phyloP scores from a whole-genome alignment of 78 protist genomes.

The Creolimax fragrantissima region DNA sequence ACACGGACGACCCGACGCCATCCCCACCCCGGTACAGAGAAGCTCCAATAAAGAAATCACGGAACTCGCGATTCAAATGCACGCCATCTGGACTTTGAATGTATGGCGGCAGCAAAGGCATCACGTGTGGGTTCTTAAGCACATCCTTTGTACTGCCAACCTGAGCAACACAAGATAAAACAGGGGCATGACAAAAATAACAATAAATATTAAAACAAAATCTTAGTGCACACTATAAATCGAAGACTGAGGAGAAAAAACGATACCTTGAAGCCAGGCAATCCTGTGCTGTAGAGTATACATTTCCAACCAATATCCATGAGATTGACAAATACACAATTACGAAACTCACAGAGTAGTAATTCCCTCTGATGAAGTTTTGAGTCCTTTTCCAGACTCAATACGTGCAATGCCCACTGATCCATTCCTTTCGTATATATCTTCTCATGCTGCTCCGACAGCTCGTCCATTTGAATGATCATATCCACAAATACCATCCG shows the following conservation, averaged over 20 bases:
- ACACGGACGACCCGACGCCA: background rate
- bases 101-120: background rate
- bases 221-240: background rate
- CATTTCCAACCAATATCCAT: background rate
- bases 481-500: background rate
- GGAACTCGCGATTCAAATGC: conserved; percentile 1
- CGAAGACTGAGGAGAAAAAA: too few species aligned
- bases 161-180: background rate
- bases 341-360: background rate
- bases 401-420: background rate
- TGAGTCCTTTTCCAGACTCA: background rate
- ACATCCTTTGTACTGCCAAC: background rate
- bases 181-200: background rate
- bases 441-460: background rate
- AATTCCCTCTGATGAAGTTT: background rate
- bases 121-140: background rate
- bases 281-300: conserved; percentile 7
- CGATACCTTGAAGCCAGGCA: conserved; percentile 8
- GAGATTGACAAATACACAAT: background rate
- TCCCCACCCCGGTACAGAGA: background rate
- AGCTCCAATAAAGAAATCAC: background rate
- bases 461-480: background rate
- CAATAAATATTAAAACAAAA: background rate
- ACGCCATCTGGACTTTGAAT: background rate
- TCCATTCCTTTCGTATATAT: background rate